These are phyloP conservation scores for Laetiporus sulphureus DNA, from an alignment of 1,284 basidiomycete species.

Conservation along the genomic window DNA sequence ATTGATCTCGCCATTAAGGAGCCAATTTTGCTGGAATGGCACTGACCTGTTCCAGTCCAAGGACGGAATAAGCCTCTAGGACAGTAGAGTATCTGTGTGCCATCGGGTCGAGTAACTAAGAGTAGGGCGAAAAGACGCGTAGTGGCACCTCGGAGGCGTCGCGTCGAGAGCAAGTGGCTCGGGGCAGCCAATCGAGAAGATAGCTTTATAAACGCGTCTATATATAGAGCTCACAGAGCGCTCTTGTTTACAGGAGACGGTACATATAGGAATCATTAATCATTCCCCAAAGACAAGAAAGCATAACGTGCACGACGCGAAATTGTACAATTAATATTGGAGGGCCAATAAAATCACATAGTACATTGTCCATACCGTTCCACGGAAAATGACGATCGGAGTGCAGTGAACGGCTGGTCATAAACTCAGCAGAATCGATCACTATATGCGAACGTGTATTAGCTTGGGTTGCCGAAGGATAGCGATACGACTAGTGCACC, in stretches of 20 bases:
- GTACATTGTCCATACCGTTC: background rate
- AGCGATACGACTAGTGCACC: no score
- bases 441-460: slow-evolving; percentile 12
- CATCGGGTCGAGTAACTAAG: slow-evolving; percentile 30
- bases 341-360: no score
- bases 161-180: no score
- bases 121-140: no score
- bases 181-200: no score
- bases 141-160: slow-evolving; percentile 2
- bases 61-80: slow-evolving; percentile 44
- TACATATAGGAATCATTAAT: no score
- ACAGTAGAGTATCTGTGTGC: slow-evolving; percentile 30
- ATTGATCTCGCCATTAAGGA: background rate
- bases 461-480: slow-evolving; percentile 1
- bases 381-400: background rate
- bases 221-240: no score
- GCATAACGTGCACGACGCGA: no score
- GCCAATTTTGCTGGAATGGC: slow-evolving; percentile 7
- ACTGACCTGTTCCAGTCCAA: slow-evolving; percentile 55
- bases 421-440: slow-evolving; percentile 17
- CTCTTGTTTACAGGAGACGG: no score
- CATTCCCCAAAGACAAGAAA: no score
- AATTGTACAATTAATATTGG: no score
- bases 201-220: no score
- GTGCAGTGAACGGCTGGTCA: background rate